A percentile compares a stretch with the other conserved stretches of the same genome.
Conservation (phyloP, 2,329 filamentous ascomycete genomes). For the Colletotrichum trifolii region DNA sequence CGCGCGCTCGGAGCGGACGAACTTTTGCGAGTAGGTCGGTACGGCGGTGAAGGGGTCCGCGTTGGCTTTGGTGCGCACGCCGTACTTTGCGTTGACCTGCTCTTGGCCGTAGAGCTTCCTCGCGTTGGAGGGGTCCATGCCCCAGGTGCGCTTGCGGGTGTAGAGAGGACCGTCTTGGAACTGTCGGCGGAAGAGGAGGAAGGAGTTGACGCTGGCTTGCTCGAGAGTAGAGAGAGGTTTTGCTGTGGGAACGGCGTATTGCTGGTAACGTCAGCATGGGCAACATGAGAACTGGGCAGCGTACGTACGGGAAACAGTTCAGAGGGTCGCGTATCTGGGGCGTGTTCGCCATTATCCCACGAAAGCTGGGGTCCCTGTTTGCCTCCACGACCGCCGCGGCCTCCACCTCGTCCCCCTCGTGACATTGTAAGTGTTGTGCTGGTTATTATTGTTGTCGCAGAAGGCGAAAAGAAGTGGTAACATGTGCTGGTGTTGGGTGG, state of each 20-base stretch:
- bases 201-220: slow-evolving; percentile 59
- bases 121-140: slow-evolving; percentile 51
- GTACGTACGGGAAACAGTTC: slow-evolving; percentile 67
- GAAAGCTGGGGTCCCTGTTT: slow-evolving; percentile 60
- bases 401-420: slow-evolving; percentile 59
- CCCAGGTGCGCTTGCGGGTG: slow-evolving; percentile 57
- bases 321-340: slow-evolving; percentile 67
- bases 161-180: slow-evolving; percentile 66
- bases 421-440: slow-evolving; percentile 53
- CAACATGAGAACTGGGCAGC: not conserved
- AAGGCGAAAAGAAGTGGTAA: not conserved
- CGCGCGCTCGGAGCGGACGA: slow-evolving; percentile 61
- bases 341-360: slow-evolving; percentile 61
- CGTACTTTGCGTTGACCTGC: slow-evolving; percentile 69
- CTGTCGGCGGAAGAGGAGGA: slow-evolving; percentile 67
- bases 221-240: slow-evolving; percentile 57
- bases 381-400: slow-evolving; percentile 59
- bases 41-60: slow-evolving; percentile 69
- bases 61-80: slow-evolving; percentile 63
- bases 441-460: not conserved
- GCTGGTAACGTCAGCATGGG: slow-evolving; percentile 46
- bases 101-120: slow-evolving; percentile 64
- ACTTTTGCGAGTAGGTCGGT: slow-evolving; percentile 68
- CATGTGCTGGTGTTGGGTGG: not conserved
- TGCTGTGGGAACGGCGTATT: slow-evolving; percentile 61